Evolutionary conservation across 2,329 filamentous ascomycete species (phyloP).

Genomic region (Fusarium pseudoanthophilum): DNA sequence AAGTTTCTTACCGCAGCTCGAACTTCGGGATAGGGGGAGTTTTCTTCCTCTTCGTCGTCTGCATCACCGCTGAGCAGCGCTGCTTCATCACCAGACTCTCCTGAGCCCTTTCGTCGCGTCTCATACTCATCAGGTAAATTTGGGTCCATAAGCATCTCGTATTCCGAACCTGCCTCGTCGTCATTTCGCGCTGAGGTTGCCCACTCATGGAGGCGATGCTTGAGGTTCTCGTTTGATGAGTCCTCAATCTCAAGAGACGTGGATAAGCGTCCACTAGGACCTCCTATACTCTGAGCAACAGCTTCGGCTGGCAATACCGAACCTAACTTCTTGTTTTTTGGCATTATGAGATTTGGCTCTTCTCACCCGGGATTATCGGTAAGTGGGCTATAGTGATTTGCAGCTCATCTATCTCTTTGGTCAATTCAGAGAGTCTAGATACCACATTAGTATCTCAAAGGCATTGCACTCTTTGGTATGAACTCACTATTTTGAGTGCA

Average conservation of each 20-base stretch:
- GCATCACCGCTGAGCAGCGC: constrained; percentile 44
- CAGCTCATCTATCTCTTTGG: background rate
- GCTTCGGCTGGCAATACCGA: constrained; percentile 30
- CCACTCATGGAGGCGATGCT: constrained; percentile 54
- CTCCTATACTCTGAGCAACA: constrained; percentile 39
- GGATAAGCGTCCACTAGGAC: constrained; percentile 44
- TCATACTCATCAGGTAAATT: constrained; percentile 59
- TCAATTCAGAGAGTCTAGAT: background rate
- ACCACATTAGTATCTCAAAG: background rate
- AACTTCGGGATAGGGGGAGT: constrained; percentile 74
- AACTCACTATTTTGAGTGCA: background rate
- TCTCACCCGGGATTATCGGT: background rate
- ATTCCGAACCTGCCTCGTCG: constrained; percentile 57
- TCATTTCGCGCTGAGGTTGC: constrained; percentile 43
- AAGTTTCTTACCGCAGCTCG: constrained; percentile 72
- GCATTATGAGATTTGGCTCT: constrained; percentile 6
- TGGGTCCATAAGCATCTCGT: constrained; percentile 67
- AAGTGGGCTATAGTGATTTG: background rate
- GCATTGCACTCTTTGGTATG: background rate
- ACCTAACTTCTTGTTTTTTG: constrained; percentile 6
- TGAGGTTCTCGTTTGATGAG: constrained; percentile 40
- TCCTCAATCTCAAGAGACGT: constrained; percentile 43
- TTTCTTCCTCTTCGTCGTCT: constrained; percentile 53
- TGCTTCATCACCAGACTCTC: constrained; percentile 38
- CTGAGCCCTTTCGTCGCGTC: constrained; percentile 44